phyloP scores from a whole-genome alignment of 305 asterid genomes.

The Fraxinus latifolia region DNA sequence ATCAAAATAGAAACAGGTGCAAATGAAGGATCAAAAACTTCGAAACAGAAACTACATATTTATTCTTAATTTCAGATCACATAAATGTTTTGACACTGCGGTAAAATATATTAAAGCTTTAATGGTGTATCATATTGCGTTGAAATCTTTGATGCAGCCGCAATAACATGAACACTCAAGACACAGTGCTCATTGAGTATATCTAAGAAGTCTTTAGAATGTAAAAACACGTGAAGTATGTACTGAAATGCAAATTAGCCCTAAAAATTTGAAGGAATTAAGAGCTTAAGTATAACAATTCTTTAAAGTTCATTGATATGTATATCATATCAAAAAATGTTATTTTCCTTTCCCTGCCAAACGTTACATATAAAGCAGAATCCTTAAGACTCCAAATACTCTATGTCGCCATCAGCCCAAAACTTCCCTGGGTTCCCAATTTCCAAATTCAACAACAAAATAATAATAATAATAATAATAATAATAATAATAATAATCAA shows the following conservation, averaged over 20 bases:
- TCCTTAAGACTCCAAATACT: neutral
- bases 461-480: neutral
- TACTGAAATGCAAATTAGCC: neutral
- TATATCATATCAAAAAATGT: neutral
- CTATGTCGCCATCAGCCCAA: neutral
- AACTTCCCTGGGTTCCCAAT: neutral
- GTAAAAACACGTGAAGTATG: neutral
- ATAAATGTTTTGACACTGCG: neutral
- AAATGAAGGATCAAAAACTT: neutral
- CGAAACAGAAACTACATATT: slow-evolving; percentile 1
- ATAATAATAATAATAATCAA: neutral
- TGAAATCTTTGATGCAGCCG: neutral
- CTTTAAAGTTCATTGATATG: neutral
- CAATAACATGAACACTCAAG: neutral
- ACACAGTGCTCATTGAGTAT: neutral
- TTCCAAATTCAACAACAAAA: neutral
- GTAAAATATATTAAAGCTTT: neutral
- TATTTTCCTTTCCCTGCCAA: neutral
- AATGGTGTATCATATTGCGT: neutral
- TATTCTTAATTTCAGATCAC: neutral
- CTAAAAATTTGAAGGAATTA: neutral
- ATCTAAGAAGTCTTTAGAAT: neutral
- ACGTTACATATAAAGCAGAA: neutral
- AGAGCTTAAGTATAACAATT: neutral
- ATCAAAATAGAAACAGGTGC: neutral